A percentile compares a stretch with the other conserved stretches of the same genome.
These are phyloP conservation scores for Penicillium argentinense DNA, from an alignment of 495 filamentous ascomycete species.

Conservation along the genomic window DNA sequence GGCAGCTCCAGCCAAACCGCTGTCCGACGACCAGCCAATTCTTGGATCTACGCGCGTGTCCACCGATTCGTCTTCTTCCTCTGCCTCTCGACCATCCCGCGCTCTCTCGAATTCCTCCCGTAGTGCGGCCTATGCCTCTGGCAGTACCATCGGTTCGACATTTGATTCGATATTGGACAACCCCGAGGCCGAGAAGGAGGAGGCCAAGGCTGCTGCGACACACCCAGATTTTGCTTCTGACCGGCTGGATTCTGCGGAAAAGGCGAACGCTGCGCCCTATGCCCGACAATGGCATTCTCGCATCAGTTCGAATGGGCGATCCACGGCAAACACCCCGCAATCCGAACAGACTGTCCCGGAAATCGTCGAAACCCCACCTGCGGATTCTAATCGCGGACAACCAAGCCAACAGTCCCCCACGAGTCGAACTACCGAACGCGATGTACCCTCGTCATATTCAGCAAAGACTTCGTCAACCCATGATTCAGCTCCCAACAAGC, in stretches of 20 bases:
- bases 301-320: conserved; percentile 47
- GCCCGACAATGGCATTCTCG: conserved; percentile 44
- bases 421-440: conserved; percentile 56
- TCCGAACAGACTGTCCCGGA: conserved; percentile 55
- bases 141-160: conserved; percentile 22
- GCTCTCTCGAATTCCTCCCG: conserved; percentile 31
- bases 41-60: conserved; percentile 66
- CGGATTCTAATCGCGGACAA: conserved; percentile 29
- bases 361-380: conserved; percentile 68
- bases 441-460: conserved; percentile 31
- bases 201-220: not conserved
- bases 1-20: conserved; percentile 37
- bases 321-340: conserved; percentile 37
- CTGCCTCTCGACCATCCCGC: conserved; percentile 22
- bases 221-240: conserved; percentile 10
- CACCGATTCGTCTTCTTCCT: conserved; percentile 68
- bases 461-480: conserved; percentile 22
- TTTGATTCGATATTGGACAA: conserved; percentile 31
- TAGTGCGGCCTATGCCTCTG: conserved; percentile 20
- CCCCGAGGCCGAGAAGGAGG: conserved; percentile 25
- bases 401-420: conserved; percentile 33
- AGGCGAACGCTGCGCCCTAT: conserved; percentile 26
- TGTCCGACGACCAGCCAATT: conserved; percentile 46
- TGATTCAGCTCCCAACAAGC: conserved; percentile 26
- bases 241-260: conserved; percentile 4